These are phyloP conservation scores for Beauveria sp. DNA, from an alignment of 2,329 filamentous ascomycete genomes.

Conservation along the genomic window DNA sequence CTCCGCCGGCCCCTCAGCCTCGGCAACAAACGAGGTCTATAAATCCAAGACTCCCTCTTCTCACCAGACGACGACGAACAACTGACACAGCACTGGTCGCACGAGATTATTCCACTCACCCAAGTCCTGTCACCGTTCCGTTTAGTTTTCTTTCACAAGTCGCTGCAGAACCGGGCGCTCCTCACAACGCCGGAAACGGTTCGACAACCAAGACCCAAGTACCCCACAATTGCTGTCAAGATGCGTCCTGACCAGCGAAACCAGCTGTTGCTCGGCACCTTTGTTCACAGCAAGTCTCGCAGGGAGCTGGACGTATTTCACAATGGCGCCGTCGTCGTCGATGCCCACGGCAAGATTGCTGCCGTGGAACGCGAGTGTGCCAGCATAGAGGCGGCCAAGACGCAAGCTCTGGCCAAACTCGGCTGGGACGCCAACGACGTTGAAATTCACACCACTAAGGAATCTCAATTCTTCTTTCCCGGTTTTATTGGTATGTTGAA, in stretches of 20 bases:
- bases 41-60: not conserved
- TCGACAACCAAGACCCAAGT: not conserved
- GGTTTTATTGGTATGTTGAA: slow-evolving; percentile 61
- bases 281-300: slow-evolving; percentile 44
- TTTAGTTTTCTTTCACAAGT: not conserved
- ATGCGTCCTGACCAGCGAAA: slow-evolving; percentile 20
- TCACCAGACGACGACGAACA: not conserved
- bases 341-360: slow-evolving; percentile 40
- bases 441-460: slow-evolving; percentile 26
- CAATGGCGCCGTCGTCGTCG: slow-evolving; percentile 43
- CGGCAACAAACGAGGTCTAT: not conserved
- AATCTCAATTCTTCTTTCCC: slow-evolving; percentile 70
- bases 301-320: slow-evolving; percentile 44
- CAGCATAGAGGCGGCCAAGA: slow-evolving; percentile 22
- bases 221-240: not conserved
- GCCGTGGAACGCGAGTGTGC: slow-evolving; percentile 33
- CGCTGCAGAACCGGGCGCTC: not conserved
- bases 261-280: slow-evolving; percentile 46
- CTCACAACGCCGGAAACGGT: not conserved
- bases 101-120: not conserved
- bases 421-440: slow-evolving; percentile 37
- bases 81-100: not conserved
- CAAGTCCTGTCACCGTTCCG: not conserved
- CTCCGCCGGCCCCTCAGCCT: too few species aligned
- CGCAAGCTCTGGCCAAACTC: slow-evolving; percentile 30